These are phyloP conservation scores for Vigna hirtella DNA, from an alignment of 306 rosid genomes.

Conservation along the genomic window DNA sequence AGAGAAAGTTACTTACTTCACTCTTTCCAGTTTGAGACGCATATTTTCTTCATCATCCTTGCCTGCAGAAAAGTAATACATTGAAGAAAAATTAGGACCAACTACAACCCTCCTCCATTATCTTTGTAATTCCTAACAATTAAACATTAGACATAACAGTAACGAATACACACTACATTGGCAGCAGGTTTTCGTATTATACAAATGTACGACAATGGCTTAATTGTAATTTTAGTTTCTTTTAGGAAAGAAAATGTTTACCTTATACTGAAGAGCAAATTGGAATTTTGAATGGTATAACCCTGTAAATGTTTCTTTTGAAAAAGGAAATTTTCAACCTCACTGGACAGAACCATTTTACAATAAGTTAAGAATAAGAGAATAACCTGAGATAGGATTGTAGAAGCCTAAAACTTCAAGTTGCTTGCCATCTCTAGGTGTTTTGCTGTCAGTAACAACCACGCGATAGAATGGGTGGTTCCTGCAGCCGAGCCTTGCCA, in stretches of 20 bases:
- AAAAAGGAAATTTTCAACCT: background rate
- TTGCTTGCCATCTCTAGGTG: slow-evolving; percentile 84
- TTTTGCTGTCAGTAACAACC: slow-evolving; percentile 80
- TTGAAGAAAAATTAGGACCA: slow-evolving; percentile 32
- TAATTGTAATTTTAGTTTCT: background rate
- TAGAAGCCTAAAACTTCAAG: slow-evolving; percentile 85
- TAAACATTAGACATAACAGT: background rate
- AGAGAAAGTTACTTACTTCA: slow-evolving; percentile 67
- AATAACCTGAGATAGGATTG: slow-evolving; percentile 79
- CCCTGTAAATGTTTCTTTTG: background rate
- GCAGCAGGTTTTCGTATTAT: background rate
- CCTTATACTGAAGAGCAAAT: background rate
- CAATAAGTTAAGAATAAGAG: background rate
- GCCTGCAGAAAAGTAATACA: slow-evolving; percentile 54
- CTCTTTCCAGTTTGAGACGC: slow-evolving; percentile 80
- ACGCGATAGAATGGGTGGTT: slow-evolving; percentile 88
- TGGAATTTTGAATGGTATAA: background rate
- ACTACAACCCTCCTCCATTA: slow-evolving; percentile 31
- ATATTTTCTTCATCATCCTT: slow-evolving; percentile 77
- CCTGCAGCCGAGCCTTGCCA: slow-evolving; percentile 80
- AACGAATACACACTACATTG: background rate
- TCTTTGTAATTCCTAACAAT: background rate
- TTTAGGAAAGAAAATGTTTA: background rate
- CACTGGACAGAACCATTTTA: background rate
- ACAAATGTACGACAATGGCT: background rate